These are phyloP conservation scores for Arthromyces matolae DNA, from an alignment of 768 basidiomycete genomes.

Conservation along the genomic window DNA sequence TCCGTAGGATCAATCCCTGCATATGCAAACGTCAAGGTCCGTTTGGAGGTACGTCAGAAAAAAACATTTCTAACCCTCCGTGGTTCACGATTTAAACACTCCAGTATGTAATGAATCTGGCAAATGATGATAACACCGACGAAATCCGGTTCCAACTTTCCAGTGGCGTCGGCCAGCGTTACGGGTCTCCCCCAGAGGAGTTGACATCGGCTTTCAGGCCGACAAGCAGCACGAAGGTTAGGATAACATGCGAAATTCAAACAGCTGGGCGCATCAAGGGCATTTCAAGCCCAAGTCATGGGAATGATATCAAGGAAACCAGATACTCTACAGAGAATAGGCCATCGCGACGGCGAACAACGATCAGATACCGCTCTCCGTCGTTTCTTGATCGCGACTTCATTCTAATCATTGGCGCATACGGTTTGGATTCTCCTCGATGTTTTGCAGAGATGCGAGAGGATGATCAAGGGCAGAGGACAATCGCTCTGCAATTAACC, in stretches of 20 bases:
- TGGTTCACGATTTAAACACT: not conserved
- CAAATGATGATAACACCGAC: slow-evolving; percentile 45
- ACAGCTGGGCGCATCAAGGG: slow-evolving; percentile 40
- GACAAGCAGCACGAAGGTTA: slow-evolving; percentile 30
- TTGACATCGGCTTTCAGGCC: slow-evolving; percentile 30
- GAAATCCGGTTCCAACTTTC: slow-evolving; percentile 55
- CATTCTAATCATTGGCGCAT: slow-evolving; percentile 44
- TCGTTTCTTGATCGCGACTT: slow-evolving; percentile 48
- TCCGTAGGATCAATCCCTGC: slow-evolving; percentile 54
- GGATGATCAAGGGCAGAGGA: slow-evolving; percentile 22
- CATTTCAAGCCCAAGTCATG: slow-evolving; percentile 44
- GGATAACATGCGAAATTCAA: slow-evolving; percentile 44
- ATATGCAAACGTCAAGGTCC: slow-evolving; percentile 33
- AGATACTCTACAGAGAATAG: slow-evolving; percentile 32
- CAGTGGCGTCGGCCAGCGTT: slow-evolving; percentile 46
- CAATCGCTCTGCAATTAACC: slow-evolving; percentile 49
- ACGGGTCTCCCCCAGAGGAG: slow-evolving; percentile 42
- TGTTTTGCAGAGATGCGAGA: slow-evolving; percentile 53
- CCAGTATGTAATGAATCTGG: slow-evolving; percentile 52
- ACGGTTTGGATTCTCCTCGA: slow-evolving; percentile 48
- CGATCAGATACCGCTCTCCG: slow-evolving; percentile 35
- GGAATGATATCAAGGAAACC: slow-evolving; percentile 24
- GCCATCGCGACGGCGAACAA: slow-evolving; percentile 37
- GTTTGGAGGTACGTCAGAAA: slow-evolving; percentile 36
- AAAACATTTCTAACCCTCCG: not conserved